Percentiles rank a stretch among this genome's conserved stretches.
phyloP scores from a whole-genome alignment of 1,139 yeast species.

The Hemisphaericaspora subhashii region DNA sequence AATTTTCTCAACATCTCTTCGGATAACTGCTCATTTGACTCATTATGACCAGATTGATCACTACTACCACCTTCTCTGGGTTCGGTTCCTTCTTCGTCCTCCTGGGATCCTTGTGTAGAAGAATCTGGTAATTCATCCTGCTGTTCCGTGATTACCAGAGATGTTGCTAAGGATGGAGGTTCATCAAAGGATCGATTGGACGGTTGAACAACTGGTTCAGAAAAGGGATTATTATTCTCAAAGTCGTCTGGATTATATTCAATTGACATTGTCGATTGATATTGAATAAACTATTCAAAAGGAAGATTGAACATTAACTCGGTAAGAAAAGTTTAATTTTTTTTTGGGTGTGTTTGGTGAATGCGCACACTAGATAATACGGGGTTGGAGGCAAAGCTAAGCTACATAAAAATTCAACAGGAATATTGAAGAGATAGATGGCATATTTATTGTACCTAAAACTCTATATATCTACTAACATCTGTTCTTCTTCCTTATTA shows the following conservation, averaged over 20 bases:
- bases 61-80: too few species aligned
- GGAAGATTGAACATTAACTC: background rate
- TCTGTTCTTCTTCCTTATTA: background rate
- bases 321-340: background rate
- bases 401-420: too few species aligned
- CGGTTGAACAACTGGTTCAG: constrained; percentile 26
- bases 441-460: too few species aligned
- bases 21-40: constrained; percentile 16
- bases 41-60: too few species aligned
- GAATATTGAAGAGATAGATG: too few species aligned
- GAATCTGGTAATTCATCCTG: background rate
- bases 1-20: constrained; percentile 43
- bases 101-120: background rate
- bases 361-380: too few species aligned
- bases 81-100: constrained; percentile 4
- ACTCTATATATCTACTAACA: constrained; percentile 5
- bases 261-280: constrained; percentile 42
- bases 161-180: background rate
- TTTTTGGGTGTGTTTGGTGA: too few species aligned
- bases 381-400: too few species aligned
- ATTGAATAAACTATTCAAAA: background rate
- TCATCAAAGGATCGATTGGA: background rate
- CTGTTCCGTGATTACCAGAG: background rate
- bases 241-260: constrained; percentile 69
- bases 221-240: constrained; percentile 65